Percentiles rank a stretch among this genome's conserved stretches.
Conservation (phyloP, 768 basidiomycete species). For the Russula griseocarnosa region DNA sequence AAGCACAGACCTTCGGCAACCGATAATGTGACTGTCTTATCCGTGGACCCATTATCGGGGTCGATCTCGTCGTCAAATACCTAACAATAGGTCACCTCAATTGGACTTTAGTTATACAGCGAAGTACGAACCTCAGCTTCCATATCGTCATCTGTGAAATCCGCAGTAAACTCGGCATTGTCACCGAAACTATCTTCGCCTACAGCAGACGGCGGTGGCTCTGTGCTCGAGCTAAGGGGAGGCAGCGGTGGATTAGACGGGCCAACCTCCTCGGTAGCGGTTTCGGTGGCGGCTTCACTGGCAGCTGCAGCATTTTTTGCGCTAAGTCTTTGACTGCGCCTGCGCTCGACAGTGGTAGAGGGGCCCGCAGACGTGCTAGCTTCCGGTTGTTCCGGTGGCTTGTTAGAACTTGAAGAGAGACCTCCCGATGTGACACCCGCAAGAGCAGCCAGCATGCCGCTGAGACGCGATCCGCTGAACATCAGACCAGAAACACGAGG, state of each 20-base stretch:
- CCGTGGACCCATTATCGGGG: constrained; percentile 60
- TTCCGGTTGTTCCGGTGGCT: constrained; percentile 26
- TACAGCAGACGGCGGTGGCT: constrained; percentile 34
- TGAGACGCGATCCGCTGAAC: constrained; percentile 59
- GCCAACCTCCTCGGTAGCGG: constrained; percentile 25
- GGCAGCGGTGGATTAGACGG: constrained; percentile 20
- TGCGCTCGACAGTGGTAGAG: constrained; percentile 43
- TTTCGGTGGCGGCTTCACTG: constrained; percentile 22
- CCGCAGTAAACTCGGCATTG: constrained; percentile 62
- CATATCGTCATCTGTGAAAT: constrained; percentile 82
- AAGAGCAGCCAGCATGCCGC: constrained; percentile 88
- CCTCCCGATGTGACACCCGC: constrained; percentile 47
- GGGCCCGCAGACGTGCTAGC: constrained; percentile 26
- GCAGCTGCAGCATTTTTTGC: constrained; percentile 50
- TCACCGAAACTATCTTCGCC: constrained; percentile 47
- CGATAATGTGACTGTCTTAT: constrained; percentile 83
- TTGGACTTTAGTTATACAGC: background rate
- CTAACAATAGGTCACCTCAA: constrained; percentile 32
- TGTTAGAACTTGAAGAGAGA: constrained; percentile 19
- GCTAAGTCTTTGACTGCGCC: constrained; percentile 80
- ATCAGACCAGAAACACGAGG: constrained; percentile 78
- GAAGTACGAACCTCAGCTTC: constrained; percentile 58
- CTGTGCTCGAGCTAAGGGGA: constrained; percentile 25
- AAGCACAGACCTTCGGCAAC: constrained; percentile 63
- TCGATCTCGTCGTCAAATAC: constrained; percentile 88